A percentile compares a stretch with the other conserved stretches of the same genome.
phyloP scores from a whole-genome alignment of 805 yeast species.

The Lachancea quebecensis region DNA sequence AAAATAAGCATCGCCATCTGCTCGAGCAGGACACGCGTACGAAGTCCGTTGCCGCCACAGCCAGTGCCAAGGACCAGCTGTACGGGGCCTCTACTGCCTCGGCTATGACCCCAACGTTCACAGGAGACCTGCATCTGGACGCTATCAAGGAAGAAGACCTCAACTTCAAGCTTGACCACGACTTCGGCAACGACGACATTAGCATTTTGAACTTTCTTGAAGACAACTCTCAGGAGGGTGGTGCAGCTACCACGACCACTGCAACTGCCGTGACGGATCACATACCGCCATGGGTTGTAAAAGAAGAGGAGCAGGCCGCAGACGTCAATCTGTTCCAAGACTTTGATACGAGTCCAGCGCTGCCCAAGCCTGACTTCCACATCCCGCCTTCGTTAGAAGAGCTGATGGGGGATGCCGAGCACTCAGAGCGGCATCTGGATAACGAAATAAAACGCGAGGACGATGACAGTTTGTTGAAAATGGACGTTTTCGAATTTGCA shows the following conservation, averaged over 20 bases:
- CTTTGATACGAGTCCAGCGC: neutral
- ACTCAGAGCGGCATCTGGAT: neutral
- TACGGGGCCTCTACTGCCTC: neutral
- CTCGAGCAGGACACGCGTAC: slow-evolving; percentile 1
- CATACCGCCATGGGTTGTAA: slow-evolving; percentile 4
- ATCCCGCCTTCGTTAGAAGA: slow-evolving; percentile 31
- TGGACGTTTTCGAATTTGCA: slow-evolving; percentile 17
- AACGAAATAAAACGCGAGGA: slow-evolving; percentile 12
- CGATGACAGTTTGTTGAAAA: slow-evolving; percentile 15
- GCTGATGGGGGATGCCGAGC: slow-evolving; percentile 28
- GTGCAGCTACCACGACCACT: neutral
- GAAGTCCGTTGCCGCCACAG: neutral
- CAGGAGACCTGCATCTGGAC: slow-evolving; percentile 7
- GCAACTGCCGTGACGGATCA: neutral
- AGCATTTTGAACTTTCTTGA: slow-evolving; percentile 11
- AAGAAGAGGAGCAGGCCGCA: slow-evolving; percentile 2
- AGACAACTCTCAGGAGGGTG: slow-evolving; percentile 5
- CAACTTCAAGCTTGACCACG: slow-evolving; percentile 6
- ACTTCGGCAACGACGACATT: slow-evolving; percentile 8
- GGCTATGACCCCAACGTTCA: neutral
- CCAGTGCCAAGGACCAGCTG: neutral
- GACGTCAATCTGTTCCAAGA: slow-evolving; percentile 2
- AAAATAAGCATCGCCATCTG: slow-evolving; percentile 13
- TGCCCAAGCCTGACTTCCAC: slow-evolving; percentile 8
- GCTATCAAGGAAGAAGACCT: slow-evolving; percentile 11